Evolutionary conservation across 2,329 filamentous ascomycete genomes (phyloP).

Genomic region (Malbranchea cinnamomea): DNA sequence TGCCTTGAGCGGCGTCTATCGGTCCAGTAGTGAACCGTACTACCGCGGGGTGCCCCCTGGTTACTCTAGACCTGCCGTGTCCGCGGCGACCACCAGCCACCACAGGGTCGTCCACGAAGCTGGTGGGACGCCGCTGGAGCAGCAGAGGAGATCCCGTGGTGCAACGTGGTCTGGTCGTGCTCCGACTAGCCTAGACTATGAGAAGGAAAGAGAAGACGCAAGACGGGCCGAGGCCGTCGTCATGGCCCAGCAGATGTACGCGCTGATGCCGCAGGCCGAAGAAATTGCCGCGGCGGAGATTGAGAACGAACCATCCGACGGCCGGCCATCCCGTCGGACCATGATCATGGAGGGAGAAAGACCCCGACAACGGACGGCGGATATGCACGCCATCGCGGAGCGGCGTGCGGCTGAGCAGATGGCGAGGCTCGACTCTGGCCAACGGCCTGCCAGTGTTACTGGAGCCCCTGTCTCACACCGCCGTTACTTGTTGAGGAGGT

Average conservation of each 20-base stretch:
- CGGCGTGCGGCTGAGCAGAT: not conserved
- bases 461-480: slow-evolving; percentile 22
- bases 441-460: not conserved
- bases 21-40: no score
- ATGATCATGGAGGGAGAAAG: slow-evolving; percentile 35
- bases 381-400: not conserved
- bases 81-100: no score
- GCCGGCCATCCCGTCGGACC: slow-evolving; percentile 25
- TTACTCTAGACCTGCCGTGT: no score
- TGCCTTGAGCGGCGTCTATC: no score
- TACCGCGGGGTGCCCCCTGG: no score
- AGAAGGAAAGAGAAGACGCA: slow-evolving; percentile 51
- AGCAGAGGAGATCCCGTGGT: no score
- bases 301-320: slow-evolving; percentile 14
- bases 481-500: slow-evolving; percentile 42
- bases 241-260: slow-evolving; percentile 75
- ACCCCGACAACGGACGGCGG: slow-evolving; percentile 14
- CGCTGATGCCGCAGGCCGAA: slow-evolving; percentile 45
- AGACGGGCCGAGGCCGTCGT: slow-evolving; percentile 65
- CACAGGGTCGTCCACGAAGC: no score
- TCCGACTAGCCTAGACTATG: no score
- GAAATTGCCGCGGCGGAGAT: slow-evolving; percentile 30
- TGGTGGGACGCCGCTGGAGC: no score
- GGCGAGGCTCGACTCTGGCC: not conserved
- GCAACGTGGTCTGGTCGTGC: no score